Conservation (phyloP, 176 grass and related monocot genomes). For the Aegilops tauschii region DNA sequence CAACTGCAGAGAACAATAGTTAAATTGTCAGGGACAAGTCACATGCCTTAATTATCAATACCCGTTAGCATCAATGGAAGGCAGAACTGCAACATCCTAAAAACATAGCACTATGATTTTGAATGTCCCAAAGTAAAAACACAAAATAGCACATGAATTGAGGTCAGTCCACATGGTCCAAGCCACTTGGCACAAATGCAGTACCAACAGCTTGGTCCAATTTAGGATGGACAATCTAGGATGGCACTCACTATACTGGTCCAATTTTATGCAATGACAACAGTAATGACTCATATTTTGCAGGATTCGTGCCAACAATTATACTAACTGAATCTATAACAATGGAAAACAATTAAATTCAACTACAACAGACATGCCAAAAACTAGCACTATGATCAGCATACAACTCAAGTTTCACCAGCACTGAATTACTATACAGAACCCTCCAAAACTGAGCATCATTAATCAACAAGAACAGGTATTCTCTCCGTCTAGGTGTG, state of each 20-base stretch:
- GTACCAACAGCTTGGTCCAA: no score
- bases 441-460: neutral
- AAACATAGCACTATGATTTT: neutral
- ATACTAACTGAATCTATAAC: neutral
- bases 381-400: neutral
- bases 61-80: neutral
- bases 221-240: neutral
- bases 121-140: neutral
- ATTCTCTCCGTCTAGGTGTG: no score
- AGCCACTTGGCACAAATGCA: neutral
- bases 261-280: no score
- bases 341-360: no score
- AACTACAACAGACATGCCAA: no score
- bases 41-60: neutral
- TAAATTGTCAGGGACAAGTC: neutral
- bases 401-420: neutral
- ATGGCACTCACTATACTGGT: neutral
- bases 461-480: neutral
- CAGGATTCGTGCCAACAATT: neutral
- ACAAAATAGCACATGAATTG: neutral
- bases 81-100: neutral
- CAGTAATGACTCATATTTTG: no score
- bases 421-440: neutral
- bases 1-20: constrained; percentile 35
- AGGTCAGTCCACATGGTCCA: neutral